A percentile compares a stretch with the other conserved stretches of the same genome.
Evolutionary conservation across 1,284 basidiomycete genomes (phyloP).

Genomic region (Heterobasidion annosum): DNA sequence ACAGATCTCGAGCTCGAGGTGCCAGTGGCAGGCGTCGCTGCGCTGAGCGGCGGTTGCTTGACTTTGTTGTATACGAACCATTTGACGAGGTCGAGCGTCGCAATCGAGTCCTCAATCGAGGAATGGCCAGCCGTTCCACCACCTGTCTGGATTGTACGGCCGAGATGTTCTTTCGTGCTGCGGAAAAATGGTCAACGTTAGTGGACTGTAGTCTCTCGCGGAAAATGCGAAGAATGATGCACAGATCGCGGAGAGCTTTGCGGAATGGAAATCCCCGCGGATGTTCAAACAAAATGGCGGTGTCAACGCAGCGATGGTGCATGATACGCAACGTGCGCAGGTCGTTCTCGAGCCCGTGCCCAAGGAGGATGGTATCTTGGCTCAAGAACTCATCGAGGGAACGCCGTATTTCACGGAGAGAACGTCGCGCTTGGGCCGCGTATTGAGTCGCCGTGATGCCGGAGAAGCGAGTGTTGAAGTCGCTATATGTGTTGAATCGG

Average conservation of each 20-base stretch:
- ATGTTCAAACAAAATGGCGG: conserved; percentile 79
- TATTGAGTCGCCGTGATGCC: conserved; percentile 66
- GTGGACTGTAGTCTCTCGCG: not conserved
- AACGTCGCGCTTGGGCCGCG: conserved; percentile 45
- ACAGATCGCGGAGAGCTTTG: conserved; percentile 74
- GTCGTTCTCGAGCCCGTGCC: conserved; percentile 86
- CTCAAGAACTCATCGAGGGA: conserved; percentile 66
- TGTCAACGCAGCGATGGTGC: conserved; percentile 78
- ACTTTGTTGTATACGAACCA: conserved; percentile 57
- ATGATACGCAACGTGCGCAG: conserved; percentile 80
- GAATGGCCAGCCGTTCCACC: conserved; percentile 72
- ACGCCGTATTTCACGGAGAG: conserved; percentile 57
- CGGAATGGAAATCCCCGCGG: conserved; percentile 70
- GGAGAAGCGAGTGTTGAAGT: conserved; percentile 87
- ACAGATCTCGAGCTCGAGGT: not conserved
- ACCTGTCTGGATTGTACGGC: conserved; percentile 69
- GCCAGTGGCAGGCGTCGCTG: not conserved
- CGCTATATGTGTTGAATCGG: conserved; percentile 34
- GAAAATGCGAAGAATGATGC: conserved; percentile 18
- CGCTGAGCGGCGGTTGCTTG: conserved; percentile 17
- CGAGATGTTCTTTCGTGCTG: conserved; percentile 72
- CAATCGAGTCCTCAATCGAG: conserved; percentile 75
- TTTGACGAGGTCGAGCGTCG: conserved; percentile 79
- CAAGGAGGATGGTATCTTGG: conserved; percentile 74
- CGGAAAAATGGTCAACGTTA: not conserved